Percentiles rank a stretch among this genome's conserved stretches.
Conservation (phyloP, 371 early-diverging fungal species). For the Circinella minor region DNA sequence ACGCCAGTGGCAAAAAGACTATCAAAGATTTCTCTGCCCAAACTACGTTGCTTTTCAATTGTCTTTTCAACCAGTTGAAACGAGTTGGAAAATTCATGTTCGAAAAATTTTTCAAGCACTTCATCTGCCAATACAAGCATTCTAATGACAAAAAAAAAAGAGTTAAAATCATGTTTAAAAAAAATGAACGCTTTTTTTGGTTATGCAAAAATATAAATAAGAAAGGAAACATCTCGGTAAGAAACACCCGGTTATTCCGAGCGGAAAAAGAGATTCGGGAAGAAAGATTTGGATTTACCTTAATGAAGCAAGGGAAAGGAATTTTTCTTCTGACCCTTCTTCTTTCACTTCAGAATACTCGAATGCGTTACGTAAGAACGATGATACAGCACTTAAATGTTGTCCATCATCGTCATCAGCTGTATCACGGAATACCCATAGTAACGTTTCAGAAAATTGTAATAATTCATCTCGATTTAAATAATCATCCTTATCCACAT, state of each 20-base stretch:
- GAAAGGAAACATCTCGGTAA: too few relatives aligned
- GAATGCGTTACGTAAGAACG: constrained; percentile 71
- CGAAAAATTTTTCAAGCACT: constrained; percentile 70
- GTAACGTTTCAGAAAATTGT: constrained; percentile 85
- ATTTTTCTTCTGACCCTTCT: constrained; percentile 24
- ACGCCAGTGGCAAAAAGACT: constrained; percentile 51
- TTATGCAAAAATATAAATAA: too few relatives aligned
- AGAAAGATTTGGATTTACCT: constrained; percentile 27
- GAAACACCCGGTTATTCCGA: too few relatives aligned
- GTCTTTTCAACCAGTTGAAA: constrained; percentile 68
- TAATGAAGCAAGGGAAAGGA: constrained; percentile 43
- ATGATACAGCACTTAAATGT: constrained; percentile 71
- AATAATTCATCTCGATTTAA: constrained; percentile 86
- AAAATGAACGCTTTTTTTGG: background rate
- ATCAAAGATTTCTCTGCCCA: constrained; percentile 65
- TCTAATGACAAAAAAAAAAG: constrained; percentile 31
- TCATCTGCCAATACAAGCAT: constrained; percentile 80
- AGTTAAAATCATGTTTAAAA: background rate
- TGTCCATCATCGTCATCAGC: constrained; percentile 55
- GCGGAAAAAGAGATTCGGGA: too few relatives aligned
- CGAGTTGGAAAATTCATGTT: constrained; percentile 65
- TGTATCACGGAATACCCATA: constrained; percentile 74
- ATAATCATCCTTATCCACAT: constrained; percentile 72
- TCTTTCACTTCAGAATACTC: constrained; percentile 62
- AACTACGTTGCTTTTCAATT: constrained; percentile 59